These are phyloP conservation scores for Dispira simplex DNA, from an alignment of 192 early-diverging fungal species.

Conservation along the genomic window DNA sequence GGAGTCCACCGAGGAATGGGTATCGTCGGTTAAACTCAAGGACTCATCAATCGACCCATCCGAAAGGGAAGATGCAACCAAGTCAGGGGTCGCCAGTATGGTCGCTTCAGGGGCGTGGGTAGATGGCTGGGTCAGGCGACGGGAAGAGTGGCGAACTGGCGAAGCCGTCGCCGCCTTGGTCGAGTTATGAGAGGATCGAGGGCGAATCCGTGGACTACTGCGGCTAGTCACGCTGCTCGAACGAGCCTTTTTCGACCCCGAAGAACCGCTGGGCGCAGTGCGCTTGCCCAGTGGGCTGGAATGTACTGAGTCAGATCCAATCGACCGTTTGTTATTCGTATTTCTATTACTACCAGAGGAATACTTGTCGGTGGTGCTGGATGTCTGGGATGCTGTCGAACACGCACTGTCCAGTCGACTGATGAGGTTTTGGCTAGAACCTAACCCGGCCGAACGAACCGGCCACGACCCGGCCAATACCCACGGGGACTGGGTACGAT, in stretches of 20 bases:
- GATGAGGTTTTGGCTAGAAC: not conserved
- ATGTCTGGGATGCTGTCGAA: slow-evolving; percentile 9
- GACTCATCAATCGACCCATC: not conserved
- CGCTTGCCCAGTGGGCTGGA: not conserved
- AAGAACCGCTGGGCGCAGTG: not conserved
- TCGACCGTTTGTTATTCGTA: slow-evolving; percentile 8
- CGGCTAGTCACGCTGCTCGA: slow-evolving; percentile 5
- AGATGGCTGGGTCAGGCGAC: not conserved
- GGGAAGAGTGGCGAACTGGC: not conserved
- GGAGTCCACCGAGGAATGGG: not conserved
- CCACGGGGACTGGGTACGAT: not conserved
- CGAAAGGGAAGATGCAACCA: not conserved
- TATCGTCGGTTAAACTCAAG: not conserved
- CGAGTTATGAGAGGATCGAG: not conserved
- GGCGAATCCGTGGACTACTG: slow-evolving; percentile 2
- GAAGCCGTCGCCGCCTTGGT: not conserved
- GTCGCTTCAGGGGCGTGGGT: not conserved
- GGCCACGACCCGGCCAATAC: slow-evolving; percentile 9
- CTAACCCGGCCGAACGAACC: not conserved
- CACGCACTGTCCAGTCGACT: slow-evolving; percentile 16
- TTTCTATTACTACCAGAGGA: slow-evolving; percentile 12
- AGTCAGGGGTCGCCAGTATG: not conserved
- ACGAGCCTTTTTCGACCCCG: not conserved
- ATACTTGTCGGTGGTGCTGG: slow-evolving; percentile 10
- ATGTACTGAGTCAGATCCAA: slow-evolving; percentile 10